A percentile compares a stretch with the other conserved stretches of the same genome.
phyloP scores from a whole-genome alignment of 2,329 filamentous ascomycete species.

The Colletotrichum australisinense region DNA sequence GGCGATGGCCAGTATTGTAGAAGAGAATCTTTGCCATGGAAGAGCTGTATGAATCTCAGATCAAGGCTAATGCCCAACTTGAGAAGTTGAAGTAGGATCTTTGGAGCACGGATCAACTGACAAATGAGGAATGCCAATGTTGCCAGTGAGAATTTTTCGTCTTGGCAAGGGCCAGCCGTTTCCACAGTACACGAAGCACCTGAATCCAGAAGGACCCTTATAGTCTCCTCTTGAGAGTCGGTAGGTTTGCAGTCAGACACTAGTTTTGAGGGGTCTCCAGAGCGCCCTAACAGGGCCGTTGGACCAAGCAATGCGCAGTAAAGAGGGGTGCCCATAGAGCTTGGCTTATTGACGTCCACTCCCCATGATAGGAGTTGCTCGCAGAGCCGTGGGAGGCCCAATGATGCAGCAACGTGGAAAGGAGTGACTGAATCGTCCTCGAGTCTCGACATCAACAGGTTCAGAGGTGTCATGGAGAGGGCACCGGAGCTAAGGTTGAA shows the following conservation, averaged over 20 bases:
- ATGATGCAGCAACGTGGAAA: conserved; percentile 48
- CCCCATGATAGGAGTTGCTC: conserved; percentile 23
- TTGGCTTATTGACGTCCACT: conserved; percentile 37
- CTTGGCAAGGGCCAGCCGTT: not conserved
- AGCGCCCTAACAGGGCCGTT: conserved; percentile 40
- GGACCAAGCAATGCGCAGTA: conserved; percentile 49
- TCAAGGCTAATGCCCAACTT: not conserved
- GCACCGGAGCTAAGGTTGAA: conserved; percentile 37
- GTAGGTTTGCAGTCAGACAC: not conserved
- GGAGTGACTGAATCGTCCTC: conserved; percentile 43
- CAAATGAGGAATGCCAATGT: conserved; percentile 24
- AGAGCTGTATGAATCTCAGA: conserved; percentile 1
- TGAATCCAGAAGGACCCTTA: conserved; percentile 42
- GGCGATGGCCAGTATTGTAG: conserved; percentile 8
- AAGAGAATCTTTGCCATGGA: conserved; percentile 2
- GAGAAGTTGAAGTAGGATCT: not conserved
- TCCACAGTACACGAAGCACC: conserved; percentile 26
- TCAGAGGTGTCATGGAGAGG: conserved; percentile 37
- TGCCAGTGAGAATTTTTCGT: conserved; percentile 15
- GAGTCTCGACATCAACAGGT: conserved; percentile 45
- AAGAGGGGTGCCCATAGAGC: conserved; percentile 45
- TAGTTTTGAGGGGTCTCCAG: conserved; percentile 7
- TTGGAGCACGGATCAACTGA: not conserved
- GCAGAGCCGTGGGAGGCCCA: conserved; percentile 46
- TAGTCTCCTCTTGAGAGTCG: conserved; percentile 38